Percentiles rank a stretch among this genome's conserved stretches.
These are phyloP conservation scores for Dioscorea dumetorum DNA, from an alignment of 106 monocot genomes.

Conservation along the genomic window DNA sequence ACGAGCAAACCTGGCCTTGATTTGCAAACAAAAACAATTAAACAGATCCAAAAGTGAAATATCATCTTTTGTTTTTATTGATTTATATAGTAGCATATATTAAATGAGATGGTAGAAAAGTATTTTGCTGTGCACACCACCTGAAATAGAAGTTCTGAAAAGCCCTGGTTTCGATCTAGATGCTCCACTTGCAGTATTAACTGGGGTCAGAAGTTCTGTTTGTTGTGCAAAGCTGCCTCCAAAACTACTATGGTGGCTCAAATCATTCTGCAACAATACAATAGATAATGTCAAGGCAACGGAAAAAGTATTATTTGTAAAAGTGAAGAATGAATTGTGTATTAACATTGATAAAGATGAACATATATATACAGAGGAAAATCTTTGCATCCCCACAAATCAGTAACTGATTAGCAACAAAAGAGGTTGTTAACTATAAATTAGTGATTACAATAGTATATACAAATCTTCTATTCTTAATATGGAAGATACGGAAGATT, in stretches of 20 bases:
- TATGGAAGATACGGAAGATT: too few species aligned
- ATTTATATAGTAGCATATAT: neutral
- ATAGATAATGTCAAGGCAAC: slow-evolving; percentile 1
- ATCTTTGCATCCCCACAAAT: too few species aligned
- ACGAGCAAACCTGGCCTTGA: slow-evolving; percentile 90
- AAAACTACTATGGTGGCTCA: slow-evolving; percentile 10
- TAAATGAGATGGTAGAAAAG: neutral
- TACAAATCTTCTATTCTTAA: too few species aligned
- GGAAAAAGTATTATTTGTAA: too few species aligned
- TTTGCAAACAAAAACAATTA: slow-evolving; percentile 4
- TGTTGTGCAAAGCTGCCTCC: slow-evolving; percentile 2
- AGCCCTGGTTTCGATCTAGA: slow-evolving; percentile 73
- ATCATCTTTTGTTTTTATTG: too few species aligned
- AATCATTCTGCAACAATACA: slow-evolving; percentile 6
- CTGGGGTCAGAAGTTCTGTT: neutral
- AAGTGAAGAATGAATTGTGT: too few species aligned
- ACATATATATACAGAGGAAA: too few species aligned
- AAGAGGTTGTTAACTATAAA: too few species aligned
- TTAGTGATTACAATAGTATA: too few species aligned
- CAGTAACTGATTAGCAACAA: too few species aligned
- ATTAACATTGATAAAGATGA: too few species aligned
- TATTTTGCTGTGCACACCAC: slow-evolving; percentile 93
- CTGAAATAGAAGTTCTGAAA: slow-evolving; percentile 90
- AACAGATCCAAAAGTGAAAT: neutral
- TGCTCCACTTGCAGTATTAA: slow-evolving; percentile 19